These are phyloP conservation scores for Ustilago vetiveriae DNA, from an alignment of 1,284 basidiomycete genomes.

Conservation along the genomic window DNA sequence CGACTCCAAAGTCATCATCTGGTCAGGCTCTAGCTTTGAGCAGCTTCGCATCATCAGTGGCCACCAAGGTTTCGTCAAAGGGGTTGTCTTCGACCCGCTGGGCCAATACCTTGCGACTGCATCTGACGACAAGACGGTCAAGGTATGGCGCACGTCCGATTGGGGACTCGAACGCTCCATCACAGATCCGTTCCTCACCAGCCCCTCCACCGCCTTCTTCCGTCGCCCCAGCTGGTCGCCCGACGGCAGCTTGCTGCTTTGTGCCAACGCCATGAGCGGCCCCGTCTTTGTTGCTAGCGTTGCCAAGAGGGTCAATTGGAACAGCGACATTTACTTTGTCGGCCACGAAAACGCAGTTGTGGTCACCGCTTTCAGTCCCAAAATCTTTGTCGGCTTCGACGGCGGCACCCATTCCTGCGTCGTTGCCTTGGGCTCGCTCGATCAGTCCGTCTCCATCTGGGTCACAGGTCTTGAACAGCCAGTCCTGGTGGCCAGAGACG, in stretches of 20 bases:
- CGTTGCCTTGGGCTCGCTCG: constrained; percentile 56
- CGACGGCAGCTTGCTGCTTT: constrained; percentile 95
- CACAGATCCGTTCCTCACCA: constrained; percentile 88
- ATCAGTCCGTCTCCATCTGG: constrained; percentile 51
- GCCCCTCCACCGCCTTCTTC: constrained; percentile 95
- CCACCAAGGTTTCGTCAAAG: constrained; percentile 97
- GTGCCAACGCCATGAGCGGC: constrained; percentile 96
- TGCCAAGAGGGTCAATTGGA: constrained; percentile 78
- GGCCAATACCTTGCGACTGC: constrained; percentile 83
- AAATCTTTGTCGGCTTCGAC: constrained; percentile 52
- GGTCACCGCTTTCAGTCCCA: constrained; percentile 70
- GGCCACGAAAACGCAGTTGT: constrained; percentile 98
- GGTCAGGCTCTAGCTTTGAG: constrained; percentile 70
- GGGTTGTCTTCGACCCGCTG: constrained; percentile 97
- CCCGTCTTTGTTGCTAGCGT: constrained; percentile 97
- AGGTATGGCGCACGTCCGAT: constrained; percentile 93
- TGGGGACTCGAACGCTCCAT: constrained; percentile 88
- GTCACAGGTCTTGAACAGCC: constrained; percentile 79
- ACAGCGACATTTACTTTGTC: constrained; percentile 75
- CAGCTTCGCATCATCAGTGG: constrained; percentile 79
- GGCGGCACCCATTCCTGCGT: constrained; percentile 50
- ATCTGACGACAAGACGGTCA: constrained; percentile 94
- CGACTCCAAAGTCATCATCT: constrained; percentile 89
- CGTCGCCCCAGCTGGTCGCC: constrained; percentile 95
- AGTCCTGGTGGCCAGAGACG: constrained; percentile 88